Percentiles rank a stretch among this genome's conserved stretches.
These are phyloP conservation scores for Pseudevernia furfuracea DNA, from an alignment of 495 filamentous ascomycete species.

Conservation along the genomic window DNA sequence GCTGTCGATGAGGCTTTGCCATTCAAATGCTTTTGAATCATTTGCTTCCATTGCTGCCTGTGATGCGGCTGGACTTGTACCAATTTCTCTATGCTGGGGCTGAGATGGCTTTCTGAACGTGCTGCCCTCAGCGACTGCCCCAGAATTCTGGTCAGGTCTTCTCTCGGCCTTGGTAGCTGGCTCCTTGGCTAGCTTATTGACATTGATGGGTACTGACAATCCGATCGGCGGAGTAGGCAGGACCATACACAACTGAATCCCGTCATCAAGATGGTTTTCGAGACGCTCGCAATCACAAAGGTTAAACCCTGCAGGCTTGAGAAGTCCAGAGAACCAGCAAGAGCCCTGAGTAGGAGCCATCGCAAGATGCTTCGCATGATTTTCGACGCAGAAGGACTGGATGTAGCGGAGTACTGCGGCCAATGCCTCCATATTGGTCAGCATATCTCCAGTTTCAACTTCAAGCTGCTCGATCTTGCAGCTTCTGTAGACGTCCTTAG, in stretches of 20 bases:
- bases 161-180: no score
- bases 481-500: not conserved
- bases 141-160: no score
- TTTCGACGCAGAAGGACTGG: not conserved
- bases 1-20: no score
- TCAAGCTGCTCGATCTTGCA: constrained; percentile 4
- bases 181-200: no score
- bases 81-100: no score
- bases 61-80: no score
- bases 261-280: not conserved
- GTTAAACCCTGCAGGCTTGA: not conserved
- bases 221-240: not conserved
- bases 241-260: not conserved
- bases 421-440: not conserved
- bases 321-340: not conserved
- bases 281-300: not conserved
- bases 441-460: not conserved
- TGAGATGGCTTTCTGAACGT: no score
- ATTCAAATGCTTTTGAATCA: no score
- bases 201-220: not conserved
- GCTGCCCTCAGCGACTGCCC: no score
- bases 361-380: not conserved
- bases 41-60: no score
- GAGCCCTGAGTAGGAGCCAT: not conserved
- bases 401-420: not conserved